Percentiles rank a stretch among this genome's conserved stretches.
phyloP scores from a whole-genome alignment of 2,329 filamentous ascomycete species.

The Beauveria rudraprayagi region DNA sequence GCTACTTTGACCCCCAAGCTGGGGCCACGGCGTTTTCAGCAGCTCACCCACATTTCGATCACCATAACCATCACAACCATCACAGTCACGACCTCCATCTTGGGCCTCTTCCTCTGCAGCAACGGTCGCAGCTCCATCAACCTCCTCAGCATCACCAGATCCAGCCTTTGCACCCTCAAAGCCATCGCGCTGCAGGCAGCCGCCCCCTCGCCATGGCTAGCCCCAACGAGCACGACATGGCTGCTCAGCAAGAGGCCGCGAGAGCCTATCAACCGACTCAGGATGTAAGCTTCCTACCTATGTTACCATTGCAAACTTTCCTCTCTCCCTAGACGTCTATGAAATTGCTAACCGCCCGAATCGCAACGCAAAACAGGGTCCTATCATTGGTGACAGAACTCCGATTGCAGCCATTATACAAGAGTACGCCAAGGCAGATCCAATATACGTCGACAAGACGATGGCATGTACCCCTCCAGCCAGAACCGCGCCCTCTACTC shows the following conservation, averaged over 20 bases:
- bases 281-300: constrained; percentile 34
- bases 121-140: constrained; percentile 13
- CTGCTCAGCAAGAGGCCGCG: constrained; percentile 53
- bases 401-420: constrained; percentile 69
- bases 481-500: neutral
- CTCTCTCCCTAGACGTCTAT: neutral
- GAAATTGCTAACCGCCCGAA: neutral
- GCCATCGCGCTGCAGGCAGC: neutral
- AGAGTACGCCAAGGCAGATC: constrained; percentile 84
- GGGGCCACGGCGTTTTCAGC: neutral
- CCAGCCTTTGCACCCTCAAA: neutral
- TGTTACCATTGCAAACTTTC: neutral
- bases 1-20: neutral
- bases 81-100: constrained; percentile 8
- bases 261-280: constrained; percentile 50
- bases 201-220: constrained; percentile 25
- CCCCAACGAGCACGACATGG: constrained; percentile 35
- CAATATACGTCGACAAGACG: constrained; percentile 79
- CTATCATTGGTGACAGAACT: constrained; percentile 70
- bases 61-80: constrained; percentile 13
- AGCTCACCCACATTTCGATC: constrained; percentile 1
- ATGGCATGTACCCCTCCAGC: constrained; percentile 48
- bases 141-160: constrained; percentile 13
- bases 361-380: constrained; percentile 54
- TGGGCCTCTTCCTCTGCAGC: constrained; percentile 10